Base-by-base conservation (phyloP, 495 filamentous ascomycete species). In the Cryomyces minteri region DNA sequence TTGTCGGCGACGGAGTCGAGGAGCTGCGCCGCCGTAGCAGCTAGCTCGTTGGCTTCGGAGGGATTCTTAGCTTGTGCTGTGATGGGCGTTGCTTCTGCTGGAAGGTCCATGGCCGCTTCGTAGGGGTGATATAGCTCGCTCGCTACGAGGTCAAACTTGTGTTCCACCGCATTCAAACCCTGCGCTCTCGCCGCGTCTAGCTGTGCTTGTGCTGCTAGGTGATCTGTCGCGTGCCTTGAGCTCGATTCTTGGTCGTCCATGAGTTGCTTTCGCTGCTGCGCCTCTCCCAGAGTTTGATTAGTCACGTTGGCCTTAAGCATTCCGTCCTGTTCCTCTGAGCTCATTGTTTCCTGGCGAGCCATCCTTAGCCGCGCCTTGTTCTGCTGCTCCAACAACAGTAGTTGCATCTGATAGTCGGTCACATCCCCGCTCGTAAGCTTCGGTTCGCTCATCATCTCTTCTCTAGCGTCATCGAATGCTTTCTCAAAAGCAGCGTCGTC, bases 1-100 rank as follows among this genome's bases (percentile, higher is more conserved):
- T 90, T 76, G 49, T 77, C 63, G 31, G 73, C 66, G 7, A 90
- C 69, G 37, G 68, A 77, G n/a, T 83, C 71, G 4, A 90, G 65
- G 4, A 90, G 63, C 40, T 77, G 64, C 14, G 73, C 81, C 6
- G 84, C 84, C 4, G 82, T 84, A 33, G 67, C 64, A 12, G 80
- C 77, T 31, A 88, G 67, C 33, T 77, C 82, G 52, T 86, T 79
- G 5, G 68, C 67, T 48, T 82, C 75, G 5, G 41, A 18, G 18
- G 51, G 45, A 49, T 40, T 47, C 25, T 55, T 49, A 9, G 54
- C 45, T 12, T 52, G 18, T 25, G 18, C 18, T 25, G 18, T 25
- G 18, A 25, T 25, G 18, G 18, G 18, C 18, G 18, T 2, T 25
- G 18, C 18, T 25, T 25, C 18, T 25, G 18, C 18, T 25, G 18